These are phyloP conservation scores for Phytophthora kernoviae DNA, from an alignment of 352 stramenopile species.

Conservation along the genomic window DNA sequence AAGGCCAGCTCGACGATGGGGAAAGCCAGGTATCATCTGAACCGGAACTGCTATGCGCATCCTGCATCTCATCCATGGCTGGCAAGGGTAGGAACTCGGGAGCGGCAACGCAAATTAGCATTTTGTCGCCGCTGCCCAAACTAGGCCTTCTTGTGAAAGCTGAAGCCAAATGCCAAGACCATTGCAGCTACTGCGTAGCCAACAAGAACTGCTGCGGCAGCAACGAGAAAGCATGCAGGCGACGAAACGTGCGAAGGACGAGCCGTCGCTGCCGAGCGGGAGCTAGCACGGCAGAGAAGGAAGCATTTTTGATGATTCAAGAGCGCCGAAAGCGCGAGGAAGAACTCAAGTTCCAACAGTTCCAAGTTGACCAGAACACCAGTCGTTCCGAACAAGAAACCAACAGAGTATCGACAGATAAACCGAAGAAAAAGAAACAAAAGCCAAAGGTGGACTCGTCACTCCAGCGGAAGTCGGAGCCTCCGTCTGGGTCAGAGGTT, in stretches of 20 bases:
- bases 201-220: constrained; percentile 50
- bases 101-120: constrained; percentile 1
- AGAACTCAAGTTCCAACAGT: constrained; percentile 45
- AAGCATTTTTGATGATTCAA: constrained; percentile 43
- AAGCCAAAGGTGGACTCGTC: constrained; percentile 15
- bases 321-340: constrained; percentile 52
- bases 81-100: constrained; percentile 7
- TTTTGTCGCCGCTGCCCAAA: constrained; percentile 45
- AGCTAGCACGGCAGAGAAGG: constrained; percentile 39
- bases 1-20: constrained; percentile 1
- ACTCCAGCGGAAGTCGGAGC: constrained; percentile 2
- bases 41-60: constrained; percentile 32
- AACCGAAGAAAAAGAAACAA: constrained; percentile 25
- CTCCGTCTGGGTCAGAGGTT: neutral
- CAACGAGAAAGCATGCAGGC: constrained; percentile 50
- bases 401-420: neutral
- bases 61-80: constrained; percentile 30
- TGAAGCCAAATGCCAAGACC: constrained; percentile 59
- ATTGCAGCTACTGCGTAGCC: constrained; percentile 50
- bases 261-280: constrained; percentile 28
- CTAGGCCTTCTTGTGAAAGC: constrained; percentile 56
- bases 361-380: constrained; percentile 20
- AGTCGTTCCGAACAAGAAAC: constrained; percentile 28
- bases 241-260: constrained; percentile 39
- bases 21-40: constrained; percentile 4